These are phyloP conservation scores for Elymus sibiricus DNA, from an alignment of 176 grass and related monocot genomes.

Conservation along the genomic window DNA sequence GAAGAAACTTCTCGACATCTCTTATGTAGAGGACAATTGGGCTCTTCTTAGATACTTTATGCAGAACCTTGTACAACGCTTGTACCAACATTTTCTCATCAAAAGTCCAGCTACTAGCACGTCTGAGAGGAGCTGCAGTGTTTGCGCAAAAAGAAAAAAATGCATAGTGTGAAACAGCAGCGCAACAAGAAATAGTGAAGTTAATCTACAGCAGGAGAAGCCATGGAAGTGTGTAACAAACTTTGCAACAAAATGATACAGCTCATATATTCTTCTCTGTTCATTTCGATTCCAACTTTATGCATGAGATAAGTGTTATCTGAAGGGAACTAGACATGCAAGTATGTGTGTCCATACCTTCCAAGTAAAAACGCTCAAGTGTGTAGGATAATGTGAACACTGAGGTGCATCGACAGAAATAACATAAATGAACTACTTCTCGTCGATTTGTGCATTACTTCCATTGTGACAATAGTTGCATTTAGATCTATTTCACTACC, in stretches of 20 bases:
- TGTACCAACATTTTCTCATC: constrained; percentile 91
- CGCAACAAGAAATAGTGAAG: background rate
- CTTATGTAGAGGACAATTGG: constrained; percentile 85
- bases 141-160: constrained; percentile 8
- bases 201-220: background rate
- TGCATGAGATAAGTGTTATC: background rate
- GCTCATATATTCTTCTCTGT: background rate
- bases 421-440: background rate
- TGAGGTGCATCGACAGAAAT: background rate
- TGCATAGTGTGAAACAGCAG: background rate
- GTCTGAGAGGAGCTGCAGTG: constrained; percentile 60
- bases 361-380: background rate
- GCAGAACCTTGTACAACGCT: constrained; percentile 84
- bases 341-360: background rate
- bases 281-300: background rate
- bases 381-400: background rate
- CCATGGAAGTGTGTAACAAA: background rate
- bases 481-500: background rate
- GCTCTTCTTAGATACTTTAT: constrained; percentile 71
- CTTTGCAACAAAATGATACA: background rate
- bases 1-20: constrained; percentile 84
- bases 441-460: background rate
- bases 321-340: background rate
- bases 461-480: background rate
- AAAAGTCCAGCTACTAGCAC: constrained; percentile 65